Percentiles rank a stretch among this genome's conserved stretches.
phyloP scores from a whole-genome alignment of 352 stramenopile species.

The Pythium phragmitis region DNA sequence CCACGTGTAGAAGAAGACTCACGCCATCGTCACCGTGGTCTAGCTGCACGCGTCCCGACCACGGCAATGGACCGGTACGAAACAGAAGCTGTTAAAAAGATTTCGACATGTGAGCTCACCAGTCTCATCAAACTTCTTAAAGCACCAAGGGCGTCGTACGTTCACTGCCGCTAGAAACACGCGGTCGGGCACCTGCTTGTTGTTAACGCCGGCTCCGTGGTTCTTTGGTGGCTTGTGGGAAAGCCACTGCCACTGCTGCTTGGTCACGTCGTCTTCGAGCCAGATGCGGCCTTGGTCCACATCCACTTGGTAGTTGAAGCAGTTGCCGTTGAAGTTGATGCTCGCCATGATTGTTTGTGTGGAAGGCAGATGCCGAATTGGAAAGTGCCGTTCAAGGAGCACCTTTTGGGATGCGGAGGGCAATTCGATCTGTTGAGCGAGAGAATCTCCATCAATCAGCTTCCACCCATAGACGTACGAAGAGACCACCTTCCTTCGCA shows the following conservation, averaged over 20 bases:
- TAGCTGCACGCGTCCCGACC: neutral
- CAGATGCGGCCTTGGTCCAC: neutral
- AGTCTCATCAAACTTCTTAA: neutral
- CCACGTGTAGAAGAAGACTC: neutral
- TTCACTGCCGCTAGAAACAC: neutral
- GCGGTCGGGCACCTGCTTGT: neutral
- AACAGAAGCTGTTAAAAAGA: neutral
- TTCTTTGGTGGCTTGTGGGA: neutral
- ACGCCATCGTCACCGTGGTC: neutral
- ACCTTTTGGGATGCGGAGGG: no score
- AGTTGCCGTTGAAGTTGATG: neutral
- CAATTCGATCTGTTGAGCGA: no score
- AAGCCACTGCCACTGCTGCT: neutral
- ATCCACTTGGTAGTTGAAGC: neutral
- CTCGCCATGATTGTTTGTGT: no score
- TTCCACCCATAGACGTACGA: no score
- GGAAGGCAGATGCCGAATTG: no score
- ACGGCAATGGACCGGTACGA: neutral
- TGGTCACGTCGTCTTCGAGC: constrained; percentile 7
- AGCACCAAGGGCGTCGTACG: neutral
- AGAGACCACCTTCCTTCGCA: no score
- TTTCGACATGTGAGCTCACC: no score
- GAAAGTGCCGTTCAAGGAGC: no score
- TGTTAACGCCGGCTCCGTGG: neutral
- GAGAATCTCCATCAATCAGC: no score